Evolutionary conservation across 345 rosid genomes (phyloP), one percentile per base, ranked within the genome.

Genomic region (Bruguiera sexangula): DNA sequence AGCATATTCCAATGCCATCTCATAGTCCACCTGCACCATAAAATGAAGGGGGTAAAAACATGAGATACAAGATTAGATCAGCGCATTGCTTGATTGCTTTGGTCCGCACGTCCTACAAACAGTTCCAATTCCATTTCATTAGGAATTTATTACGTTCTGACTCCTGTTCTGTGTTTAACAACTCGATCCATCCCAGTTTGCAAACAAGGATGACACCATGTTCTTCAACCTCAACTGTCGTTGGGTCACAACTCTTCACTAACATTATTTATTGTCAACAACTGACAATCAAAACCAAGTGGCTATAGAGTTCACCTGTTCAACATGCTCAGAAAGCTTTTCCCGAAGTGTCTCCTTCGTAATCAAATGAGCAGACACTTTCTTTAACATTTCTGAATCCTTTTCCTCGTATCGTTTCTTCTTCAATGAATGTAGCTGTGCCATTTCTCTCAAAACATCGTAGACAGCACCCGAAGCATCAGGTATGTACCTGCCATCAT

Each of bases 1-100:
- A 5, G 98, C 98, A 62, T 91, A 94, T 80, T 91, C 98, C 77
- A 94, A 67, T 54, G 96, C 97, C 99, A 94, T 89, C 81, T 94
- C 96, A 73, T 94, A 86, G 76, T 94, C 97, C 74, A 94, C 99
- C 99, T 91, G 96, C 80, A 83, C 74, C 16, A 71, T n/a, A 65
- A 36, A 66, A 55, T 3, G 10, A 4, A 31, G 29, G n/a, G 32
- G 22, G 18, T 11, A n/a, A 56, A 8, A 58, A 65, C 22, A 30
- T 6, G 6, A 39, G 15, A 39, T 39, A 10, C 8, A 34, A 7
- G 46, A 10, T 15, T 39, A 39, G 13, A 10, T 10, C 46, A 10
- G 46, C 46, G 46, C 16, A 39, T 39, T 10, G 48, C 48, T 39
- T 39, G 15, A 2, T 39, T 39, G 2, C 16, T 11, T 11, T 11